Evolutionary conservation across 148 eudicot genomes (phyloP).

Genomic region (Persicaria tinctoria): DNA sequence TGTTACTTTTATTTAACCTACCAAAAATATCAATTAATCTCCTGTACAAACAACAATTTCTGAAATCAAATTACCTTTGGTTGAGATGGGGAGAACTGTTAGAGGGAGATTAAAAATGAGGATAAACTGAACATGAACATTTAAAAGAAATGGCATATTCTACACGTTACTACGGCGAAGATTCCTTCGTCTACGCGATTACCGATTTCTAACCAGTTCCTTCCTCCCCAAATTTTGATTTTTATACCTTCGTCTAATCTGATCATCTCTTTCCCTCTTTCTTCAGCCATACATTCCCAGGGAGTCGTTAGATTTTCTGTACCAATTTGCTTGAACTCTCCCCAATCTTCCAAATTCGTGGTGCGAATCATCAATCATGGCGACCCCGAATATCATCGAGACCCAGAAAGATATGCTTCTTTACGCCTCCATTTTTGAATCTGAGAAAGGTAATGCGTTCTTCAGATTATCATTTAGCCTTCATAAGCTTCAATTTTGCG

Average conservation of each 20-base stretch:
- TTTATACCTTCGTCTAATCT: neutral
- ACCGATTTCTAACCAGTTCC: constrained; percentile 2
- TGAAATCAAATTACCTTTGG: neutral
- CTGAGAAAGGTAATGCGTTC: constrained; percentile 32
- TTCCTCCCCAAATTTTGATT: neutral
- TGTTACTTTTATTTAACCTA: too few relatives aligned
- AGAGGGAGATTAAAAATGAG: neutral
- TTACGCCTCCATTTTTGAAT: constrained; percentile 49
- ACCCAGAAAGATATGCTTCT: constrained; percentile 44
- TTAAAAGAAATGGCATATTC: constrained; percentile 5
- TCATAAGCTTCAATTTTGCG: neutral
- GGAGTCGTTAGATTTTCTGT: neutral
- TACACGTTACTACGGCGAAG: constrained; percentile 8
- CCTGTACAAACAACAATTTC: neutral
- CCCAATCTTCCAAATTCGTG: neutral
- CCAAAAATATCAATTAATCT: neutral
- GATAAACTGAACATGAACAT: neutral
- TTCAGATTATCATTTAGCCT: neutral
- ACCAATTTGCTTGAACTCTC: neutral
- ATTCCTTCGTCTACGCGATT: constrained; percentile 1
- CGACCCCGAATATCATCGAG: constrained; percentile 37
- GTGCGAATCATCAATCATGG: constrained; percentile 31
- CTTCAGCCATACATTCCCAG: neutral
- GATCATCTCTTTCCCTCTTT: neutral
- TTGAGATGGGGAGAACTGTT: neutral